Percentiles rank a stretch among this genome's conserved stretches.
phyloP scores from a whole-genome alignment of 1,284 basidiomycete species.

The Trametes pubescens region DNA sequence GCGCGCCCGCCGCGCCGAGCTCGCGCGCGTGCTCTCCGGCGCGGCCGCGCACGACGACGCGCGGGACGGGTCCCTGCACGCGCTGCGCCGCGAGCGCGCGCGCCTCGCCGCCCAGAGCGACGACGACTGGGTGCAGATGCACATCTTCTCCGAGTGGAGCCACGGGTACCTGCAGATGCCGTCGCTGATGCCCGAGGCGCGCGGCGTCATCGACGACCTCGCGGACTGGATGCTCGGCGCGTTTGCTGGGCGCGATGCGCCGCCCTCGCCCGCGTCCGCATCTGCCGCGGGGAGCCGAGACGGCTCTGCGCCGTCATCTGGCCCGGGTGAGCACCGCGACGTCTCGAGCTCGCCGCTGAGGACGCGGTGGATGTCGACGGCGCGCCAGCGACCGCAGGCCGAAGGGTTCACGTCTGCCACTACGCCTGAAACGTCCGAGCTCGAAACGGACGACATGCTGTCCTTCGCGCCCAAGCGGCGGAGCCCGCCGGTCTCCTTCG shows the following conservation, averaged over 20 bases:
- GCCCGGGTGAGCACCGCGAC: conserved; percentile 10
- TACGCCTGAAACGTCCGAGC: conserved; percentile 39
- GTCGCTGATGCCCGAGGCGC: conserved; percentile 84
- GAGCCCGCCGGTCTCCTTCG: conserved; percentile 45
- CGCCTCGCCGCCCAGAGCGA: conserved; percentile 75
- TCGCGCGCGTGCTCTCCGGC: conserved; percentile 63
- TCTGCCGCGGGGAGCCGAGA: not conserved
- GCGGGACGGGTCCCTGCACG: conserved; percentile 46
- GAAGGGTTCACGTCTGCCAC: conserved; percentile 40
- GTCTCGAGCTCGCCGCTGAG: conserved; percentile 12
- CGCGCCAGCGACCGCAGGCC: conserved; percentile 6
- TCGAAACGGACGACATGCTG: conserved; percentile 70
- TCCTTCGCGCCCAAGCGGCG: conserved; percentile 74
- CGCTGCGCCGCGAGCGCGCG: conserved; percentile 64
- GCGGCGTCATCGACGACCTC: conserved; percentile 84
- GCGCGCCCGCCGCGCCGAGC: conserved; percentile 76
- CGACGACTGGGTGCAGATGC: conserved; percentile 95
- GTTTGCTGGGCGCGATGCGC: conserved; percentile 58
- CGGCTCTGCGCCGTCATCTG: conserved; percentile 2
- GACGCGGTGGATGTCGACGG: conserved; percentile 20
- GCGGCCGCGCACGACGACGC: conserved; percentile 56
- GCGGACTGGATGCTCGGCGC: conserved; percentile 92
- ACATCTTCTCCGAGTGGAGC: conserved; percentile 90
- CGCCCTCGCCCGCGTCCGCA: not conserved
- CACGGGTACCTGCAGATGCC: conserved; percentile 97